phyloP scores from a whole-genome alignment of 805 yeast genomes.

The Blastobotrys americana region DNA sequence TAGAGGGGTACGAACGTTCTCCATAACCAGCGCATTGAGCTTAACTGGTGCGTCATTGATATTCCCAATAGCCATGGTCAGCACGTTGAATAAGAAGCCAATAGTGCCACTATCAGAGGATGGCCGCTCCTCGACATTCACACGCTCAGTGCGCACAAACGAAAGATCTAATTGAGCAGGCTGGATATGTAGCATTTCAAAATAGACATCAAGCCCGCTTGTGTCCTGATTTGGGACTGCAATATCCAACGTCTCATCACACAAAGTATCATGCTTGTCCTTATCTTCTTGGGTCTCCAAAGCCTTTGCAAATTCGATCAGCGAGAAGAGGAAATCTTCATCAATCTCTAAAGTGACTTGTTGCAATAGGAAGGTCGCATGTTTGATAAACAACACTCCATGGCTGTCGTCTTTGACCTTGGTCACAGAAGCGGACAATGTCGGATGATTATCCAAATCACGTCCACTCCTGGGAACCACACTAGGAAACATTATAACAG shows the following conservation, averaged over 20 bases:
- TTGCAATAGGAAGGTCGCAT: slow-evolving; percentile 82
- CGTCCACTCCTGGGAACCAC: slow-evolving; percentile 76
- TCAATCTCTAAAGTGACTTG: slow-evolving; percentile 90
- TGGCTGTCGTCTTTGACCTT: slow-evolving; percentile 81
- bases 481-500: slow-evolving; percentile 83
- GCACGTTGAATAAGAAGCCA: slow-evolving; percentile 70
- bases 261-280: slow-evolving; percentile 40
- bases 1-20: slow-evolving; percentile 80
- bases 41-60: slow-evolving; percentile 94
- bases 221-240: slow-evolving; percentile 61
- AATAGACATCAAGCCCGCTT: slow-evolving; percentile 69
- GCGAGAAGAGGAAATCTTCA: slow-evolving; percentile 81
- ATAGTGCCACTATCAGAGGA: slow-evolving; percentile 52
- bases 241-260: slow-evolving; percentile 55
- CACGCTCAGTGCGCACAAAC: slow-evolving; percentile 80
- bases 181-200: slow-evolving; percentile 86
- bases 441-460: slow-evolving; percentile 85
- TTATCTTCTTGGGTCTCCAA: slow-evolving; percentile 77
- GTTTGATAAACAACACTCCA: slow-evolving; percentile 84
- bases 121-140: slow-evolving; percentile 57
- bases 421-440: slow-evolving; percentile 78
- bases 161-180: slow-evolving; percentile 86
- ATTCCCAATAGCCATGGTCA: slow-evolving; percentile 96
- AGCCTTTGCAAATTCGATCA: slow-evolving; percentile 69
- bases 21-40: slow-evolving; percentile 78